Evolutionary conservation across 164 flowering plant species (phyloP).

Genomic region (Magnolia kwangsiensis): DNA sequence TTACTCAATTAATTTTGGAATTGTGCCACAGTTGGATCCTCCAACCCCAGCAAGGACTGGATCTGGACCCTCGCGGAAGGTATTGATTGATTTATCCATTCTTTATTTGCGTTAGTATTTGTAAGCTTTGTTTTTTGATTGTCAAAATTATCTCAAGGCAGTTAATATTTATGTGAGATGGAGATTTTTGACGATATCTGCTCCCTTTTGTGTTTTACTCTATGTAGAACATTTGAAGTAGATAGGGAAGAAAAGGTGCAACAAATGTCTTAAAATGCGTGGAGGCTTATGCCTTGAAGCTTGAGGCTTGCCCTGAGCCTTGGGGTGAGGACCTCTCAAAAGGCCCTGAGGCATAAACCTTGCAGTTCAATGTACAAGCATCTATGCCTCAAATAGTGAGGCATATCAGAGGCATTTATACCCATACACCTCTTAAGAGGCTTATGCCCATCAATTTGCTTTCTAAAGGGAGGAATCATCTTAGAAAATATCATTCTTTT

Average conservation of each 20-base stretch:
- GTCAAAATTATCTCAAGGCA: not conserved
- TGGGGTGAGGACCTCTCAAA: no score
- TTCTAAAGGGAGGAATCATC: no score
- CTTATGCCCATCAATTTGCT: no score
- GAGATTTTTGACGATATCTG: not conserved
- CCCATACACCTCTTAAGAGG: no score
- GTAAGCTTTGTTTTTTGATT: not conserved
- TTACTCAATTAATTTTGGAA: constrained; percentile 3
- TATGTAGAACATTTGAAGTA: no score
- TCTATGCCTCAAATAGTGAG: not conserved
- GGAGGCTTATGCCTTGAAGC: no score
- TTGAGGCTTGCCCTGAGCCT: no score
- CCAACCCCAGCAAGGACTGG: constrained; percentile 50
- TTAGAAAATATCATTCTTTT: no score
- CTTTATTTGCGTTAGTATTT: not conserved
- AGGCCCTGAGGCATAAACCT: not conserved
- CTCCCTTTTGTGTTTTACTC: no score
- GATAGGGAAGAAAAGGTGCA: no score
- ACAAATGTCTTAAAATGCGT: no score
- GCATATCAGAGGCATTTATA: not conserved
- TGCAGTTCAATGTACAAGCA: not conserved
- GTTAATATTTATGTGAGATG: not conserved
- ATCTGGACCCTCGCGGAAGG: constrained; percentile 68
- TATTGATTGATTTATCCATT: constrained; percentile 8
- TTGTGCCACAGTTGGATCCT: constrained; percentile 41